phyloP scores from a whole-genome alignment of 805 yeast species.

The Saturnispora quitensis region DNA sequence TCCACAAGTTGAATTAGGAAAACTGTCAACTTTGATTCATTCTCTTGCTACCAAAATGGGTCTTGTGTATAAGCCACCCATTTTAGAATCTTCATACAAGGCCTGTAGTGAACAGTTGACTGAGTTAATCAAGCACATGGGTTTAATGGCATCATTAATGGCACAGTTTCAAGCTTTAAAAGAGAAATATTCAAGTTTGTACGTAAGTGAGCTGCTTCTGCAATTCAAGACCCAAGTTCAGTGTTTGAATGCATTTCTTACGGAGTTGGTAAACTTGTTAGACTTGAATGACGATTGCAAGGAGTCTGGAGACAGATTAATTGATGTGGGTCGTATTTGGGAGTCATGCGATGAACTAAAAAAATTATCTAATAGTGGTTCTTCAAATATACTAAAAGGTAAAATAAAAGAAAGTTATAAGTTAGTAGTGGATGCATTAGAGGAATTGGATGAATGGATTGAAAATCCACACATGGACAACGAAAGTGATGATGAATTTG shows the following conservation, averaged over 20 bases:
- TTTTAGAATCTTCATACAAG: constrained; percentile 28
- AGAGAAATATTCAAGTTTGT: constrained; percentile 26
- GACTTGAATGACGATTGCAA: constrained; percentile 10
- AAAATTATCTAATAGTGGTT: constrained; percentile 38
- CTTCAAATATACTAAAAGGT: constrained; percentile 41
- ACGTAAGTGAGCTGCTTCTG: constrained; percentile 25
- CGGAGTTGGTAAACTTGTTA: constrained; percentile 15
- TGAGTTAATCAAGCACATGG: constrained; percentile 36
- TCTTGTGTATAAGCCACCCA: constrained; percentile 55
- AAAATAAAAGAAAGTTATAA: constrained; percentile 36
- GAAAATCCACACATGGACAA: constrained; percentile 39
- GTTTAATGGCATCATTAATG: constrained; percentile 37
- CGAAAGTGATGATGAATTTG: constrained; percentile 38
- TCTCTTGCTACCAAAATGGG: constrained; percentile 78
- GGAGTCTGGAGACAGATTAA: constrained; percentile 35
- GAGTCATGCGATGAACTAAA: constrained; percentile 46
- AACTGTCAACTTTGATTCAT: constrained; percentile 48
- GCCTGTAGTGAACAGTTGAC: constrained; percentile 43
- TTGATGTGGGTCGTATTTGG: constrained; percentile 65
- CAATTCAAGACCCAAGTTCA: constrained; percentile 15
- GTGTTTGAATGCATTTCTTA: not conserved
- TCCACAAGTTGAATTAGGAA: constrained; percentile 50
- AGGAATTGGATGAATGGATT: constrained; percentile 62
- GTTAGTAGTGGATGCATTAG: constrained; percentile 52
- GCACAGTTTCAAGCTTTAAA: constrained; percentile 31